Base-by-base conservation (phyloP, 495 filamentous ascomycete species). In the Aspergillus bridgeri region DNA sequence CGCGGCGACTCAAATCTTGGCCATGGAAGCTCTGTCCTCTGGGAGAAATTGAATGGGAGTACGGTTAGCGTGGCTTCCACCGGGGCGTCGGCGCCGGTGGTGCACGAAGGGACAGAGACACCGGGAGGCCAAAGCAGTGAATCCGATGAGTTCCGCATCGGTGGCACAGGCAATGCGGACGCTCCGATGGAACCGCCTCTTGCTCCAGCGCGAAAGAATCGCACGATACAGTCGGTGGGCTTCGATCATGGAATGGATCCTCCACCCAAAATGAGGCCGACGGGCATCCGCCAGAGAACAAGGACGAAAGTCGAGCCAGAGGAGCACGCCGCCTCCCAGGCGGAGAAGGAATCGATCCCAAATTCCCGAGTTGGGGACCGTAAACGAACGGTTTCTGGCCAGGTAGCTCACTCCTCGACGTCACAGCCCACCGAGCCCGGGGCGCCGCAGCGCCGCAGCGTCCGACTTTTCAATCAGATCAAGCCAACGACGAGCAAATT, bases 381-480 rank as follows among this genome's bases (percentile, higher is more conserved):
- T 65, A 96, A 96, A 73, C 82, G 92, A 57, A 96, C 91, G 5
- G 81, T 93, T 17, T 93, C 92, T 25, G 92, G 92, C 3, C 89
- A 93, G 63, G 83, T 83, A 15, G 83, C 88, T 8, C 83, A 89
- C 60, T 71, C 84, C 11, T 73, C 78, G 54, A 72, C 81, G 54
- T 72, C 69, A 15, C 79, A 80, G 45, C 67, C 78, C 8, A 51
- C 56, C 45, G 89, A 92, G 64, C 86, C 86, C 42, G 82, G 84
- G 24, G 85, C 86, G 42, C 86, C 86, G 7, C 86, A 89, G 58
- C 80, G 92, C 64, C 83, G 92, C 64, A 96, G 92, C 61, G 85
- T 87, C 9, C 81, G 92, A 53, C 75, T 96, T 22, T 86, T 91
- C 60, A 88, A 89, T 57, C 85, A 79, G 73, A 86, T 83, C 58